These are phyloP conservation scores for Geranium brycei DNA, from an alignment of 345 rosid genomes.

Conservation along the genomic window DNA sequence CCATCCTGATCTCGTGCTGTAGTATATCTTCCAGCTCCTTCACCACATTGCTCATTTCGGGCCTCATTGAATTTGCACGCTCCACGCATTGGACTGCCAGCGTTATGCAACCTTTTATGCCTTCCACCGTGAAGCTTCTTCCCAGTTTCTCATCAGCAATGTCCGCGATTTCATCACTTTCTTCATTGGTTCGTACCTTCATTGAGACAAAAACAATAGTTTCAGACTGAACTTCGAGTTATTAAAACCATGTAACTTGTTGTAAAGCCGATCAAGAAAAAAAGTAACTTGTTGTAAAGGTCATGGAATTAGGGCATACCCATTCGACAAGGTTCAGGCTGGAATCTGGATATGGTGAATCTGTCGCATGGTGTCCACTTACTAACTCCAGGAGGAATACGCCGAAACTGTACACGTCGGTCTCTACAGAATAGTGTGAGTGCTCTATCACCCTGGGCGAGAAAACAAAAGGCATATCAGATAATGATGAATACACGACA, in stretches of 20 bases:
- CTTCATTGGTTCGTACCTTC: conserved; percentile 52
- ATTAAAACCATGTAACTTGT: too few species aligned
- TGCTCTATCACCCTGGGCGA: conserved; percentile 66
- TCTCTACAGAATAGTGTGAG: conserved; percentile 70
- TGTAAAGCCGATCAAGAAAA: neutral
- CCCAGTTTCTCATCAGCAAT: conserved; percentile 61
- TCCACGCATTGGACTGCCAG: conserved; percentile 46
- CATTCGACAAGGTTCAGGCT: conserved; percentile 51
- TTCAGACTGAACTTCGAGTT: too few species aligned
- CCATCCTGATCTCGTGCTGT: conserved; percentile 69
- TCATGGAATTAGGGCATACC: conserved; percentile 34
- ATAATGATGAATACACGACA: neutral
- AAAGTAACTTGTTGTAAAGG: too few species aligned
- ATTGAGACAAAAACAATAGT: neutral
- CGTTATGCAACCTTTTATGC: conserved; percentile 59
- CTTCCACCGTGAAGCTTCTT: conserved; percentile 62
- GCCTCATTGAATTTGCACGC: conserved; percentile 66
- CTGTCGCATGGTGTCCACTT: conserved; percentile 63
- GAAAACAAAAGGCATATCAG: neutral
- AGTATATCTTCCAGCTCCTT: conserved; percentile 62
- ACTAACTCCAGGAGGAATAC: conserved; percentile 81
- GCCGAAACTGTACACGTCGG: conserved; percentile 84
- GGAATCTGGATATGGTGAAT: conserved; percentile 39
- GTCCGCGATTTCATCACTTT: conserved; percentile 31
- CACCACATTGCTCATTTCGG: conserved; percentile 52